Conservation (phyloP, 768 basidiomycete genomes). For the Mycena sanguinolenta region DNA sequence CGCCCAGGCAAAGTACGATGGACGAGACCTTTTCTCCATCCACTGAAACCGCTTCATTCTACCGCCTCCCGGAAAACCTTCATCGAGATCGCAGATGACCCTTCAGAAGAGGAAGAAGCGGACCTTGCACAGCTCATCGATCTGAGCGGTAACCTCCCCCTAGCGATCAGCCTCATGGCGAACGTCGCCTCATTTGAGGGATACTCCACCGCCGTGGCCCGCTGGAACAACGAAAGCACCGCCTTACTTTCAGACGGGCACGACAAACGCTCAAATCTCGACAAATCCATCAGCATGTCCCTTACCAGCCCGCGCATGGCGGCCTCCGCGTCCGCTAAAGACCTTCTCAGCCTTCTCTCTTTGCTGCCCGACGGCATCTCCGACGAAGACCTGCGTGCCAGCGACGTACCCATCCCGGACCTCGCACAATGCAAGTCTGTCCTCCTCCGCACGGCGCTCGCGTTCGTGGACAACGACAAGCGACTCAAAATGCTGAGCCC, state of each 20-base stretch:
- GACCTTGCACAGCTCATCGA: conserved; percentile 1
- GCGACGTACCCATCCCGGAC: conserved; percentile 3
- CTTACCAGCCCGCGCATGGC: conserved; percentile 28
- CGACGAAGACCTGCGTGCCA: conserved; percentile 14
- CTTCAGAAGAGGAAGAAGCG: conserved; percentile 2
- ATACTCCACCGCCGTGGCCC: background rate
- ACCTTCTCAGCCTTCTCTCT: conserved; percentile 23
- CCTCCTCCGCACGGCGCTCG: conserved; percentile 22
- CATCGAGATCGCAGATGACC: conserved; percentile 25
- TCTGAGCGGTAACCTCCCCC: conserved; percentile 17
- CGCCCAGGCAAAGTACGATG: conserved; percentile 23
- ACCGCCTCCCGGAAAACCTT: conserved; percentile 5
- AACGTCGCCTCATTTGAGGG: conserved; percentile 21
- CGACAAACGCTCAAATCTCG: conserved; percentile 26
- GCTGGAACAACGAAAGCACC: conserved; percentile 23
- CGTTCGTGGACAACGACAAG: conserved; percentile 3
- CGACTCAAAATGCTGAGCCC: conserved; percentile 19
- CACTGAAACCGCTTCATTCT: background rate
- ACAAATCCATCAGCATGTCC: conserved; percentile 25
- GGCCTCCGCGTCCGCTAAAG: background rate
- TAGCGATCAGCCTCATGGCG: conserved; percentile 28
- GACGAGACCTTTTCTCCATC: conserved; percentile 16
- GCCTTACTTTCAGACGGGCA: conserved; percentile 20
- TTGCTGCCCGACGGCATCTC: conserved; percentile 25
- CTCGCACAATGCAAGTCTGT: conserved; percentile 2